Evolutionary conservation across 1,139 yeast species (phyloP).

Genomic region (Candida buenavistaensis): DNA sequence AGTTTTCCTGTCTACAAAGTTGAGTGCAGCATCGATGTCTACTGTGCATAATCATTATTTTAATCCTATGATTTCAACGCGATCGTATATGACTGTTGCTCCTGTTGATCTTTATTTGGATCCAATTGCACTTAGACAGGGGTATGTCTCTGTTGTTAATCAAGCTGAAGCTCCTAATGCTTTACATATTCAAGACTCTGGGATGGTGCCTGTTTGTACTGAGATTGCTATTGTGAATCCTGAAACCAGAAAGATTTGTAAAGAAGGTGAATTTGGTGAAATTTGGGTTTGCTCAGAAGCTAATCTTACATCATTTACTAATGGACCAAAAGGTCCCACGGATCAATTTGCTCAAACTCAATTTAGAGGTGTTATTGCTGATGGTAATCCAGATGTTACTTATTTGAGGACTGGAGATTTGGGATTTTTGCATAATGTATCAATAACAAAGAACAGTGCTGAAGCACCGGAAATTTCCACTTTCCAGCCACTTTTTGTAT

Average conservation of each 20-base stretch:
- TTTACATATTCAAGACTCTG: conserved; percentile 85
- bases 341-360: conserved; percentile 43
- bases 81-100: conserved; percentile 87
- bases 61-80: conserved; percentile 81
- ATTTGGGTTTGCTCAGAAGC: conserved; percentile 96
- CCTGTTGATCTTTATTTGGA: conserved; percentile 88
- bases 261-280: conserved; percentile 95
- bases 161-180: conserved; percentile 69
- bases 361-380: conserved; percentile 55
- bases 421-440: conserved; percentile 82
- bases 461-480: conserved; percentile 28
- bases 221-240: conserved; percentile 95
- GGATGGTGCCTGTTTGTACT: conserved; percentile 93
- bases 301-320: conserved; percentile 62
- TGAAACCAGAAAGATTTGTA: conserved; percentile 76
- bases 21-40: conserved; percentile 71
- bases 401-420: conserved; percentile 91
- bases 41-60: conserved; percentile 76
- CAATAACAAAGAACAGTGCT: conserved; percentile 41
- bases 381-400: conserved; percentile 60
- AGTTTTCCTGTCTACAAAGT: conserved; percentile 62
- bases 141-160: conserved; percentile 77
- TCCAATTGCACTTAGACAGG: conserved; percentile 85
- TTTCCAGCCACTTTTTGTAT: conserved; percentile 78
- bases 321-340: conserved; percentile 51